Evolutionary conservation across 495 filamentous ascomycete genomes (phyloP), one percentile per base, ranked within the genome.

Genomic region (Penicillium manginii): DNA sequence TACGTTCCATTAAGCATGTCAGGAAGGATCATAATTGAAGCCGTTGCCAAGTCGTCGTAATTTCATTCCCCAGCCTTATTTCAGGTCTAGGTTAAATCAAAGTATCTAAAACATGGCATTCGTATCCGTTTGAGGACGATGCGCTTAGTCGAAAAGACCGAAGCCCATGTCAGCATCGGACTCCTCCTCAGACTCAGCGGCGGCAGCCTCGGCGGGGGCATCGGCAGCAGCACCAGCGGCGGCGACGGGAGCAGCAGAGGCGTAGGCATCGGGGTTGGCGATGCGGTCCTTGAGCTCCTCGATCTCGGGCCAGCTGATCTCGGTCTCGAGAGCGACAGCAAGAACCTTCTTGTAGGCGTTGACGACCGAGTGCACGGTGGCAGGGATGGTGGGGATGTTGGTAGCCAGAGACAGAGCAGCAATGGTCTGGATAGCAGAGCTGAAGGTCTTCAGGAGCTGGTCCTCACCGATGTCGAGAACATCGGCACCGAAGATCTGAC

Each of bases 321-420:
- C 94, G 58, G 91, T 97, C 77, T 86, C 86, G 63, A 98, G 74
- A 61, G 96, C 94, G 67, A 98, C 87, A 64, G 93, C 85, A 62
- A 99, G 78, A 60, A 91, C 85, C 73, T 96, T 96, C 91, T 99
- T 99, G 90, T 97, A 99, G 71, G 81, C 68, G 86, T 98, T 98
- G 84, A 98, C 81, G 52, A 98, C 63, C 50, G 91, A 96, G 87
- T 99, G 94, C 61, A 96, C 88, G 78, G 96, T 85, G 48, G 94
- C 93, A 48, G 94, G 93, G n/a, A 97, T 84, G 68, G 94, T 98
- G 66, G 94, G 94, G 87, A 89, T 97, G 85, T 89, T 89, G 73
- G 90, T 70, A 56, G 92, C 93, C 67, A 99, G 85, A 48, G 96
- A 98, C 74, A 98, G 79, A 69, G 85, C 83, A 62, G 96, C 87